Conservation (phyloP, 129 eudicot species). For the Deinandra increscens region DNA sequence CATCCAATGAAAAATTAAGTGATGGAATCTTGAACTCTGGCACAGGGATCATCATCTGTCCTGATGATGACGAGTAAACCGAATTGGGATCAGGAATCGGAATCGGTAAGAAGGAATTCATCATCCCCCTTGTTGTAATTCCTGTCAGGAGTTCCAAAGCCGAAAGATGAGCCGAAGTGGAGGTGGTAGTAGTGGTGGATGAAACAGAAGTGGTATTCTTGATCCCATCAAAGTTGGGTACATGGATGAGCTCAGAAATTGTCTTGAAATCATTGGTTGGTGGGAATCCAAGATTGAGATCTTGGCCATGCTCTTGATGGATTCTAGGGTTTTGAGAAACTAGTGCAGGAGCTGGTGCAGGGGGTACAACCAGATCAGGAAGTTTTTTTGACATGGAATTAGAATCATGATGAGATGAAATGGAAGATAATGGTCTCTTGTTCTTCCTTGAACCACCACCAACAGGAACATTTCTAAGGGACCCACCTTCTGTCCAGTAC, state of each 20-base stretch:
- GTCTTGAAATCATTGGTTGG: conserved; percentile 56
- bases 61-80: conserved; percentile 41
- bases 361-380: conserved; percentile 42
- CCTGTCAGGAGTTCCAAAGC: conserved; percentile 70
- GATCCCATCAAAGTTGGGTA: conserved; percentile 51
- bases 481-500: conserved; percentile 95
- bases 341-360: conserved; percentile 15
- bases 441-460: conserved; percentile 94
- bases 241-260: conserved; percentile 61
- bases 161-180: conserved; percentile 44
- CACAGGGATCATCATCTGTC: conserved; percentile 41
- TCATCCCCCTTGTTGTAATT: conserved; percentile 56
- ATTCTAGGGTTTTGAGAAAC: conserved; percentile 51
- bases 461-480: conserved; percentile 82
- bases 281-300: conserved; percentile 70
- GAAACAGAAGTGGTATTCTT: conserved; percentile 27
- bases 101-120: conserved; percentile 54
- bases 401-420: conserved; percentile 34
- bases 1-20: conserved; percentile 60
- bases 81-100: conserved; percentile 38
- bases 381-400: conserved; percentile 46
- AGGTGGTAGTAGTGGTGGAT: conserved; percentile 24
- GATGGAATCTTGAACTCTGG: conserved; percentile 53
- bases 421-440: conserved; percentile 61
- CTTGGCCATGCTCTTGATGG: conserved; percentile 51